phyloP scores from a whole-genome alignment of 345 rosid genomes.

The Euphorbia lathyris region DNA sequence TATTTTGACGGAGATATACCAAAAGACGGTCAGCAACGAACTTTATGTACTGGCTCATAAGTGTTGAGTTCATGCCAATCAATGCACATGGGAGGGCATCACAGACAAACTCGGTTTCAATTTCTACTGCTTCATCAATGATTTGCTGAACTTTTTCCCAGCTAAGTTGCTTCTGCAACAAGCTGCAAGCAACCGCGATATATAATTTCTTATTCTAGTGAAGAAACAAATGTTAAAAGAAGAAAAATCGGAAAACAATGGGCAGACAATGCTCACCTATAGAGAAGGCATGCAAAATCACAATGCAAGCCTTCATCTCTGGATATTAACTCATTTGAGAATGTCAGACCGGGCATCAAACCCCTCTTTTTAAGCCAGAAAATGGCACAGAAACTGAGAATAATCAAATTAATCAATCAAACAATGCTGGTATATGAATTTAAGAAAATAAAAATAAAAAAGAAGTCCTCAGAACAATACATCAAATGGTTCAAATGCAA shows the following conservation, averaged over 20 bases:
- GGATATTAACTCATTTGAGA: slow-evolving; percentile 90
- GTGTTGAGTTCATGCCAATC: slow-evolving; percentile 79
- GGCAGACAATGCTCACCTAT: slow-evolving; percentile 43
- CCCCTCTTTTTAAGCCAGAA: slow-evolving; percentile 98
- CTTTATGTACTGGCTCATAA: slow-evolving; percentile 91
- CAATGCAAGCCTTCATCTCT: slow-evolving; percentile 94
- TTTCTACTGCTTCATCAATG: slow-evolving; percentile 78
- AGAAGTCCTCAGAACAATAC: not conserved
- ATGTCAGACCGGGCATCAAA: slow-evolving; percentile 91
- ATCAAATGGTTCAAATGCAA: slow-evolving; percentile 1
- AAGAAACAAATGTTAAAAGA: too few species aligned
- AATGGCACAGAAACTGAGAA: slow-evolving; percentile 84
- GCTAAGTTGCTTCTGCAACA: slow-evolving; percentile 56
- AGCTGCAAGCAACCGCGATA: slow-evolving; percentile 36
- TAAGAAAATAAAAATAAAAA: not conserved
- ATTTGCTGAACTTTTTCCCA: slow-evolving; percentile 61
- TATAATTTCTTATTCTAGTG: too few species aligned
- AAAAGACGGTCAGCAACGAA: slow-evolving; percentile 85
- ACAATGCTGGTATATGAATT: slow-evolving; percentile 7
- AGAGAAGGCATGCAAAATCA: slow-evolving; percentile 92
- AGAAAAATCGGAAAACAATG: not conserved
- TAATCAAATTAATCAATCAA: slow-evolving; percentile 7
- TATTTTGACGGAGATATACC: slow-evolving; percentile 39
- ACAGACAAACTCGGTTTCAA: slow-evolving; percentile 83
- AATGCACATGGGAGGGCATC: slow-evolving; percentile 89